Evolutionary conservation across 441 rosid genomes (phyloP), one percentile per base, ranked within the genome.

Genomic region (Biscutella auriculata): DNA sequence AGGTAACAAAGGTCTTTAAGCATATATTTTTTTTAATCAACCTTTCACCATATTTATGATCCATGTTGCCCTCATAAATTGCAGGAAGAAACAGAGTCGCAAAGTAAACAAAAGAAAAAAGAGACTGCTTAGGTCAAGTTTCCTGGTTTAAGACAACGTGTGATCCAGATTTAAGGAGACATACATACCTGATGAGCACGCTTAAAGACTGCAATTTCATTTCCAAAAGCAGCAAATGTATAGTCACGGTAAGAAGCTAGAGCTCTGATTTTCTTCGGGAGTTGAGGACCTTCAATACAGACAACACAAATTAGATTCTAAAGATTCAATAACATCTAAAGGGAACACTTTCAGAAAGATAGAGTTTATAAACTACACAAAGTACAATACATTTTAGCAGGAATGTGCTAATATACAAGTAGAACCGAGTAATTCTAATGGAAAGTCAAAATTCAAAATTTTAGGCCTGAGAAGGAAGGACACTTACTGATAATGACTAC

Each of bases 241-340:
- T 72, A 83, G 44, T 93, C 95, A 1, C 98, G 92, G 56, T 62
- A 85, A 5, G 95, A 84, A 35, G 92, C 84, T 9, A 93, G 77
- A 57, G 97, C 93, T 23, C 97, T 84, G 13, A 88, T 88, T 68
- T 88, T 88, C 72, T 79, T 73, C 1, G 93, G 93, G 15, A 93
- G 78, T 53, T 83, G 95, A 56, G 95, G 95, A 44, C 98, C 88
- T 82, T 71, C 19, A 5, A n/a, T n/a, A n/a, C n/a, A n/a, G 11
- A 62, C 16, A 42, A 48, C 67, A 62, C 36, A 50, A 8, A 29
- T 13, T 13, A 51, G 2, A 46, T 9, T 13, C 9, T 21, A 50
- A 34, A 46, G 39, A 19, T n/a, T n/a, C n/a, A 67, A 13, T 6
- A 1, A 40, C n/a, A 29, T 32, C 23, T 27, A 5, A 23, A 35